Evolutionary conservation across 2,329 filamentous ascomycete genomes (phyloP), one percentile per base, ranked within the genome.

Genomic region (Stagonosporopsis cucurbitacearum): DNA sequence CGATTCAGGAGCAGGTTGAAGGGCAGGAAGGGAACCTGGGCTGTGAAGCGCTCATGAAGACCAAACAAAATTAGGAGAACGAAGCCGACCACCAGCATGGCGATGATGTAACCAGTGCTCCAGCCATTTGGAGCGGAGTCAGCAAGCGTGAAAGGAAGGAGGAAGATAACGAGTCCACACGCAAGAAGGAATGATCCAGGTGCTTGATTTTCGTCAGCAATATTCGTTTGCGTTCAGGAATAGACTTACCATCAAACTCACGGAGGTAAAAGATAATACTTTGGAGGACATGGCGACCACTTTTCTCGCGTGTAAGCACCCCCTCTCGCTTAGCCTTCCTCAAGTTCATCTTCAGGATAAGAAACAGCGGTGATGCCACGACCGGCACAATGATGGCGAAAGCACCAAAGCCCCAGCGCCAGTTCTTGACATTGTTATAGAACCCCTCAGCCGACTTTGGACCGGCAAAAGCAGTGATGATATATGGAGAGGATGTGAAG

Each of bases 401-500:
- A 63, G 81, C 79, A 33, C 86, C 88, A 65, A 86, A 90, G 1
- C 80, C 87, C 88, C 87, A 90, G 39, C 85, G 81, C 61, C 61
- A 64, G 30, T 54, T 64, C 40, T 54, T 54, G 44, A 62, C 47
- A 25, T 64, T 59, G n/a, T 58, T 47, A n/a, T 62, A 58, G 82
- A 84, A 89, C 2, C 80, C 76, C 6, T 61, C 58, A 4, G 62
- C 54, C 35, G 66, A 62, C 33, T 63, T 56, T 3, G 64, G 52
- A 4, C 60, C 60, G 8, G 56, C 58, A 19, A 60, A 64, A 11
- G 45, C 49, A 5, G 57, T 64, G 20, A 60, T 60, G 19, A 66
- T 64, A 35, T 64, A 64, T 7, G 64, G 64, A 12, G 64, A 65
- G 11, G 60, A 62, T 17, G 54, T 57, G 26, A 57, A 81, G 4